Evolutionary conservation across 805 yeast species (phyloP).

Genomic region (Suhomyces prunicola): DNA sequence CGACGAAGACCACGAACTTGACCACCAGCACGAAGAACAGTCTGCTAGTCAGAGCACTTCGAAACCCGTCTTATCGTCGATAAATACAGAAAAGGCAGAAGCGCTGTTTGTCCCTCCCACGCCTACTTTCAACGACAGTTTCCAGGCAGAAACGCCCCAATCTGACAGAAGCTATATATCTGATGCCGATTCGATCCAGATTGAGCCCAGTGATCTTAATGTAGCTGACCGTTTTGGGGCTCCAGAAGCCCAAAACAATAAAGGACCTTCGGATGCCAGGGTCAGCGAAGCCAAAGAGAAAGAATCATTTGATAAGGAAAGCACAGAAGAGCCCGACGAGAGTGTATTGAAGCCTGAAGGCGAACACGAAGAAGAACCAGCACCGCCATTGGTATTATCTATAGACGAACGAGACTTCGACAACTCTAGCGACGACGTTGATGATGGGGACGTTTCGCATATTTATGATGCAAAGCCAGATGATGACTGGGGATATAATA

Average conservation of each 20-base stretch:
- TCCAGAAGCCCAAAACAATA: neutral
- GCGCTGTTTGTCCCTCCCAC: constrained; percentile 23
- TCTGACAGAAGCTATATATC: constrained; percentile 37
- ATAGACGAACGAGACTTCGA: constrained; percentile 18
- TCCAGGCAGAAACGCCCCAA: constrained; percentile 31
- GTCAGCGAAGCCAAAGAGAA: neutral
- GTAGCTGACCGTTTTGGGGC: constrained; percentile 11
- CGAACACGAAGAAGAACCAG: neutral
- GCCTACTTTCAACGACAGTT: constrained; percentile 19
- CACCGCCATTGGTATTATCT: constrained; percentile 20
- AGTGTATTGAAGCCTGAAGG: too few relatives aligned
- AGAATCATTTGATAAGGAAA: neutral
- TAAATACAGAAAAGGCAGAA: neutral
- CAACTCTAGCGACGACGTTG: constrained; percentile 8
- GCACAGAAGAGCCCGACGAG: neutral
- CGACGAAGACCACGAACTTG: neutral
- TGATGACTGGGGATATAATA: constrained; percentile 28
- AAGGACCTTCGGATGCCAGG: neutral
- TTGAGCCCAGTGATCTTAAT: constrained; percentile 31
- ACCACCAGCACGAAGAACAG: neutral
- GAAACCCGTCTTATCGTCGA: neutral
- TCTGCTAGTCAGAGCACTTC: neutral
- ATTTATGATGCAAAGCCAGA: constrained; percentile 1
- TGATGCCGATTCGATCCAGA: constrained; percentile 40
- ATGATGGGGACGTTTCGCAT: constrained; percentile 10